A percentile compares a stretch with the other conserved stretches of the same genome.
Conservation (phyloP, 192 early-diverging fungal genomes). For the Coemansia sp. region DNA sequence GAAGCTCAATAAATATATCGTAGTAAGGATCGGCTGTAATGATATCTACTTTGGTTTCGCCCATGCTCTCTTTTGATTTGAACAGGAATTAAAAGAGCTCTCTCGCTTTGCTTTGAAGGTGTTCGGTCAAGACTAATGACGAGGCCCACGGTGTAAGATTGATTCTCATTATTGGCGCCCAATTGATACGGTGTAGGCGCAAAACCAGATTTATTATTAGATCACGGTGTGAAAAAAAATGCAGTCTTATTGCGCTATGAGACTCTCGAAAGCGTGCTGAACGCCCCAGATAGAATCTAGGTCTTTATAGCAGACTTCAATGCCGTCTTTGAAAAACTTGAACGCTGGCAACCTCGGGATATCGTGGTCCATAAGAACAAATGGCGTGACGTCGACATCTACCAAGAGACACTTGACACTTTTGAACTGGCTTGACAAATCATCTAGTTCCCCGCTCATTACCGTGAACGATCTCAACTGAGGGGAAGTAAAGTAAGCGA, state of each 20-base stretch:
- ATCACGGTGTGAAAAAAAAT: too few relatives aligned
- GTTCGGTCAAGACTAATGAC: too few relatives aligned
- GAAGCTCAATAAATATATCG: not conserved
- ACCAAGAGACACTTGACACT: not conserved
- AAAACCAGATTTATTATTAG: too few relatives aligned
- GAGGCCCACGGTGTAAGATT: too few relatives aligned
- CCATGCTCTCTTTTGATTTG: too few relatives aligned
- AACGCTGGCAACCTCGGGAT: not conserved
- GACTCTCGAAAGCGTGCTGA: not conserved
- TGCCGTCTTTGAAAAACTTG: not conserved
- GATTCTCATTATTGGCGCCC: too few relatives aligned
- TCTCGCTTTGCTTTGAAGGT: too few relatives aligned
- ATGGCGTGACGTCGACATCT: not conserved
- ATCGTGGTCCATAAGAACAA: not conserved
- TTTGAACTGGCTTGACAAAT: not conserved
- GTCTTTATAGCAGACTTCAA: not conserved
- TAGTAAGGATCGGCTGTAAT: not conserved
- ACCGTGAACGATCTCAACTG: not conserved
- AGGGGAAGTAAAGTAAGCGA: not conserved
- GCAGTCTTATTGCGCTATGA: not conserved
- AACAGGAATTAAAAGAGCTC: too few relatives aligned
- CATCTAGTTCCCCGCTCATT: not conserved
- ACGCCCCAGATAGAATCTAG: not conserved
- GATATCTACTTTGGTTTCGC: too few relatives aligned
- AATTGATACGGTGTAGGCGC: too few relatives aligned